phyloP scores from a whole-genome alignment of 2,329 filamentous ascomycete species.

The Nemania sp. region DNA sequence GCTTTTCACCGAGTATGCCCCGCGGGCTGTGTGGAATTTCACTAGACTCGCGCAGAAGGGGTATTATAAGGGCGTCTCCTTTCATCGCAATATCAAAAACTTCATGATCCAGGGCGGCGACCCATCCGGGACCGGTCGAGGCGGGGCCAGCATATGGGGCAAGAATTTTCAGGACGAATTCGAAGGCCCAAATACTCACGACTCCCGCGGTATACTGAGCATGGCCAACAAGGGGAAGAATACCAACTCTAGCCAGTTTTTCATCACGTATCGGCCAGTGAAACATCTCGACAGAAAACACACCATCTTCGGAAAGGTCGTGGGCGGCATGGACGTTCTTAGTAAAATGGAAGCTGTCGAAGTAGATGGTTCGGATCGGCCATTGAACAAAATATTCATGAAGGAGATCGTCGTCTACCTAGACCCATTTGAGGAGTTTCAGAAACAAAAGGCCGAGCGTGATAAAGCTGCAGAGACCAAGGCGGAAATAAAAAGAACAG shows the following conservation, averaged over 20 bases:
- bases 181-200: slow-evolving; percentile 85
- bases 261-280: slow-evolving; percentile 84
- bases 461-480: slow-evolving; percentile 62
- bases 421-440: slow-evolving; percentile 94
- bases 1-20: slow-evolving; percentile 86
- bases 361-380: slow-evolving; percentile 75
- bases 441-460: slow-evolving; percentile 70
- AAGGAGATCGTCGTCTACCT: slow-evolving; percentile 84
- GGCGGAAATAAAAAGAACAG: slow-evolving; percentile 65
- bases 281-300: slow-evolving; percentile 93
- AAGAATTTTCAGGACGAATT: slow-evolving; percentile 95
- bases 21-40: slow-evolving; percentile 97
- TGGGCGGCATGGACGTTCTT: slow-evolving; percentile 75
- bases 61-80: slow-evolving; percentile 82
- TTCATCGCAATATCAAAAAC: slow-evolving; percentile 91
- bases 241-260: slow-evolving; percentile 94
- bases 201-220: slow-evolving; percentile 75
- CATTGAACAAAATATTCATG: slow-evolving; percentile 78
- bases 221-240: slow-evolving; percentile 99
- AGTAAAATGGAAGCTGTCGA: slow-evolving; percentile 76
- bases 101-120: slow-evolving; percentile 99
- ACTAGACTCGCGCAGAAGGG: slow-evolving; percentile 84
- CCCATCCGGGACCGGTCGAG: slow-evolving; percentile 86
- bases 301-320: slow-evolving; percentile 90
- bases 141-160: slow-evolving; percentile 90